A percentile compares a stretch with the other conserved stretches of the same genome.
phyloP scores from a whole-genome alignment of 1,284 basidiomycete genomes.

The Rhizopogon parksii region DNA sequence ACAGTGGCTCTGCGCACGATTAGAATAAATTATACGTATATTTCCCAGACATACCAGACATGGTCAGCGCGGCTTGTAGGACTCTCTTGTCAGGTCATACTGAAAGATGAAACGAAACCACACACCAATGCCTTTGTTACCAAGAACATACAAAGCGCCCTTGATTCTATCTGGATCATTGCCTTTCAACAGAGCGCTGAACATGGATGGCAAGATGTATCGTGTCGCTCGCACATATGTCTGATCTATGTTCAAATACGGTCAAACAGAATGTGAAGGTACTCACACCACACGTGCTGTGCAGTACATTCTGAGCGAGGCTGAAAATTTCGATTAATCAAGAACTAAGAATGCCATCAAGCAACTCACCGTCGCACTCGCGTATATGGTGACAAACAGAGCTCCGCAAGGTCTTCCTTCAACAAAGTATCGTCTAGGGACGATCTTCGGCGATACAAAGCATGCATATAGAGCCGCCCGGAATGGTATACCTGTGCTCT shows the following conservation, averaged over 20 bases:
- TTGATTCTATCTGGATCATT: conserved; percentile 93
- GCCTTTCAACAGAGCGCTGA: conserved; percentile 68
- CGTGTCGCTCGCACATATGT: conserved; percentile 81
- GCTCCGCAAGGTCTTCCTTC: conserved; percentile 64
- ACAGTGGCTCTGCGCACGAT: conserved; percentile 51
- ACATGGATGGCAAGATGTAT: conserved; percentile 57
- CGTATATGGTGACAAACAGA: conserved; percentile 83
- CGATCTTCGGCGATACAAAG: conserved; percentile 76
- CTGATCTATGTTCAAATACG: conserved; percentile 27
- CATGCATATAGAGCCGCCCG: conserved; percentile 69
- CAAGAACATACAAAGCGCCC: conserved; percentile 85
- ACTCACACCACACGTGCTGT: conserved; percentile 60
- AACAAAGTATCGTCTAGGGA: conserved; percentile 78
- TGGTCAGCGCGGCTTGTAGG: conserved; percentile 49
- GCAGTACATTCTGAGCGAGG: conserved; percentile 68
- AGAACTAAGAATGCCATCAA: neutral
- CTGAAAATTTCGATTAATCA: conserved; percentile 30
- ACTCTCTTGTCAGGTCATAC: conserved; percentile 1
- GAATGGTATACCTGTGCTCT: conserved; percentile 75
- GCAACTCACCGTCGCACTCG: conserved; percentile 59
- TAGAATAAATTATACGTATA: conserved; percentile 5
- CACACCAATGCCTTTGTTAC: conserved; percentile 67
- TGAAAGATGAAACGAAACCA: conserved; percentile 11
- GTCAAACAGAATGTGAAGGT: neutral
- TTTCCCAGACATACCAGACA: conserved; percentile 41